Conservation (phyloP, 768 basidiomycete genomes). For the Krasilnikovozyma curviuscula region DNA sequence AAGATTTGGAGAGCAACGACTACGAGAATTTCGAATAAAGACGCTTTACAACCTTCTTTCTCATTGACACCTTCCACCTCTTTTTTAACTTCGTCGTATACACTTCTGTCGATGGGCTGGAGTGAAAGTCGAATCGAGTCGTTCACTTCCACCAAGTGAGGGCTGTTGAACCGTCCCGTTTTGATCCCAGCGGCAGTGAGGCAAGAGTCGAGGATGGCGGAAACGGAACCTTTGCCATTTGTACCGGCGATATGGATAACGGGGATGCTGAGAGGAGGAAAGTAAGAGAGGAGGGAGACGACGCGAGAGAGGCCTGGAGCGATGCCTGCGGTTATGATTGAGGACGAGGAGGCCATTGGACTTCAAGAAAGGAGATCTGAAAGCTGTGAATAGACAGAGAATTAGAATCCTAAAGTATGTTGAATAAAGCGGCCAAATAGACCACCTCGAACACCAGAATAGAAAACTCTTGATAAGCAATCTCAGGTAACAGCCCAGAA, state of each 20-base stretch:
- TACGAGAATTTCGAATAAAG: conserved; percentile 68
- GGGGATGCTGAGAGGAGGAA: conserved; percentile 51
- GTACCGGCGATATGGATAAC: conserved; percentile 86
- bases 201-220: conserved; percentile 61
- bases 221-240: conserved; percentile 91
- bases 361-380: too few relatives aligned
- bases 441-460: too few relatives aligned
- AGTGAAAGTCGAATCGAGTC: conserved; percentile 60
- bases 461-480: too few relatives aligned
- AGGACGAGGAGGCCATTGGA: background rate
- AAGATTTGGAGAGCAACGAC: conserved; percentile 61
- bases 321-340: conserved; percentile 17
- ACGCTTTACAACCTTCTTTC: conserved; percentile 32
- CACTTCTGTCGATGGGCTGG: conserved; percentile 31
- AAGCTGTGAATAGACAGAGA: too few relatives aligned
- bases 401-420: too few relatives aligned
- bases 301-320: conserved; percentile 25
- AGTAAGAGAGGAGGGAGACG: conserved; percentile 27
- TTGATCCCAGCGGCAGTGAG: conserved; percentile 38
- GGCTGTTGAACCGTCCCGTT: conserved; percentile 75
- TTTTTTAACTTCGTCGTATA: conserved; percentile 34
- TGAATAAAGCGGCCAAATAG: too few relatives aligned
- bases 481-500: too few relatives aligned
- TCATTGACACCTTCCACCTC: conserved; percentile 35
- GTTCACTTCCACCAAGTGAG: conserved; percentile 58